Evolutionary conservation across 2,329 filamentous ascomycete species (phyloP).

Genomic region (Drechslerella stenobrocha): DNA sequence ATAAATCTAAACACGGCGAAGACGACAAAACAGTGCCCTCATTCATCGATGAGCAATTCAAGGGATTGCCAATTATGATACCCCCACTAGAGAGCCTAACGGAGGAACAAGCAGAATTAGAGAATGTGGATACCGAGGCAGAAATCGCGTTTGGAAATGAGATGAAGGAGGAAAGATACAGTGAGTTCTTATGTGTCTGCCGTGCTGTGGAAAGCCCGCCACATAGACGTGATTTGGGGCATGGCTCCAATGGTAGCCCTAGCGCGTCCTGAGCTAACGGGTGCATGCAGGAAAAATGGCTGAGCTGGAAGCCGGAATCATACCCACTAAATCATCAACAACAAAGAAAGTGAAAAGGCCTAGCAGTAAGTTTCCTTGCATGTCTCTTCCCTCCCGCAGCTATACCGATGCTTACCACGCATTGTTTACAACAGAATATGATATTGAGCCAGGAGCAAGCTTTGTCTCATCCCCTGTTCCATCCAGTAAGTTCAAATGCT

Average conservation of each 20-base stretch:
- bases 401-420: background rate
- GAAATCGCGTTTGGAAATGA: slow-evolving; percentile 71
- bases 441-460: slow-evolving; percentile 36
- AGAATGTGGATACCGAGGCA: slow-evolving; percentile 74
- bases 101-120: slow-evolving; percentile 66
- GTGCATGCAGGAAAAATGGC: slow-evolving; percentile 43
- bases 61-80: slow-evolving; percentile 60
- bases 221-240: background rate
- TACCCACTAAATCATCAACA: slow-evolving; percentile 42
- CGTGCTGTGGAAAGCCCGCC: slow-evolving; percentile 10
- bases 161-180: slow-evolving; percentile 73
- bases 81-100: slow-evolving; percentile 69
- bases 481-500: slow-evolving; percentile 34
- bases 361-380: slow-evolving; percentile 29
- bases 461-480: slow-evolving; percentile 45
- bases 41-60: slow-evolving; percentile 56
- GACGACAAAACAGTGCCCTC: slow-evolving; percentile 53
- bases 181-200: slow-evolving; percentile 53
- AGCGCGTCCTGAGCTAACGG: slow-evolving; percentile 12
- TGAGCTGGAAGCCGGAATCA: slow-evolving; percentile 43
- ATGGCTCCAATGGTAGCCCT: background rate
- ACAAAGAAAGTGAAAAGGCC: slow-evolving; percentile 44
- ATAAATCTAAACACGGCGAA: slow-evolving; percentile 43
- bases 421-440: slow-evolving; percentile 20
- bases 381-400: background rate